These are phyloP conservation scores for Gossypium stocksii DNA, from an alignment of 345 rosid species.

Conservation along the genomic window DNA sequence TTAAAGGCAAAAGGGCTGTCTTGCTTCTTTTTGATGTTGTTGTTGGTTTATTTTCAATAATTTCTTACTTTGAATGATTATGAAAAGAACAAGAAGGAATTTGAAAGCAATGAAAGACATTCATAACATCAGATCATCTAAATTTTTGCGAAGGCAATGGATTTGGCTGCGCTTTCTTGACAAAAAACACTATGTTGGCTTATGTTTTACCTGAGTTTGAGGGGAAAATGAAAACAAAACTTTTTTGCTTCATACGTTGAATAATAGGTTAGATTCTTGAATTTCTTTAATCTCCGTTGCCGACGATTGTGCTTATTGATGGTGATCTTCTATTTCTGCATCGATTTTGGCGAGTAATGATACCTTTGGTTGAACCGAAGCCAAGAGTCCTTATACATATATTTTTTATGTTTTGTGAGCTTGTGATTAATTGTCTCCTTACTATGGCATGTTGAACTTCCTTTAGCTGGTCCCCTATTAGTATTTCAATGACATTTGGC, in stretches of 20 bases:
- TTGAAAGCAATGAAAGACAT: too few relatives aligned
- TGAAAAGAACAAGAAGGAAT: not conserved
- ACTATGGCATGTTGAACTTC: not conserved
- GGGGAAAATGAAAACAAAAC: too few relatives aligned
- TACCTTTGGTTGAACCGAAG: not conserved
- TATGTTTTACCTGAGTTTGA: too few relatives aligned
- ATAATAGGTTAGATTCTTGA: not conserved
- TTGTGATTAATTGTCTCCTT: not conserved
- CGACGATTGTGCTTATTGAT: not conserved
- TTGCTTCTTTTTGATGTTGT: not conserved
- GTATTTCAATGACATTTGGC: not conserved
- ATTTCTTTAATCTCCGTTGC: not conserved
- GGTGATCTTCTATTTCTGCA: not conserved
- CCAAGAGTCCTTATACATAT: not conserved
- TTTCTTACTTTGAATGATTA: slow-evolving; percentile 2
- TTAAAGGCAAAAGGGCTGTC: not conserved
- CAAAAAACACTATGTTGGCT: not conserved
- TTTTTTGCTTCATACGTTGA: too few relatives aligned
- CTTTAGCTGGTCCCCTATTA: not conserved
- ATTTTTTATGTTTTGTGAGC: not conserved
- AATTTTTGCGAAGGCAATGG: not conserved
- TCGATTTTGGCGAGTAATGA: not conserved
- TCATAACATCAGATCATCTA: not conserved
- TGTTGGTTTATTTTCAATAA: not conserved
- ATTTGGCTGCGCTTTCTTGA: not conserved